phyloP scores from a whole-genome alignment of 208 protist species.

The Zelonia costaricensis region DNA sequence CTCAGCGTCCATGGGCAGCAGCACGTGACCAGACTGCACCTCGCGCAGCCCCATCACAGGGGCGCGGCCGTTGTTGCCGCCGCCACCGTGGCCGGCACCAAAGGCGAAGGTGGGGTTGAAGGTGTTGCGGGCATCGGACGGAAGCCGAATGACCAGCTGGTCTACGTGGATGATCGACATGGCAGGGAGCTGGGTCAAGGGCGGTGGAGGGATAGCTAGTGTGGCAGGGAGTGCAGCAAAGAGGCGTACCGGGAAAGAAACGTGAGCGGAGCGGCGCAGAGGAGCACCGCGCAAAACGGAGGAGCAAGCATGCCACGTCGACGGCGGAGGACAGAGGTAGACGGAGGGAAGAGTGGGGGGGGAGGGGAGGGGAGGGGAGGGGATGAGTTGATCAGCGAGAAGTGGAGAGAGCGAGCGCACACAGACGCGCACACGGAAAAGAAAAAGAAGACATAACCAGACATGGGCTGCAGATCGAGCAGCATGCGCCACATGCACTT shows the following conservation, averaged over 20 bases:
- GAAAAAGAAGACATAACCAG: no score
- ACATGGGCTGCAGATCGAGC: no score
- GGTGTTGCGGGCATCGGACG: slow-evolving; percentile 54
- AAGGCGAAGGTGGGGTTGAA: slow-evolving; percentile 81
- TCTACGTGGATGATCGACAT: slow-evolving; percentile 71
- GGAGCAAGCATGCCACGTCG: no score
- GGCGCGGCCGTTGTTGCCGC: slow-evolving; percentile 11
- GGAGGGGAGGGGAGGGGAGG: neutral
- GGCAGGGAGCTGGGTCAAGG: neutral
- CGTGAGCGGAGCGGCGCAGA: neutral
- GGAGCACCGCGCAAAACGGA: no score
- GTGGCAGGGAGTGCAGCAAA: neutral
- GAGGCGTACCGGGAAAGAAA: neutral
- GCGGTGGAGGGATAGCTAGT: neutral
- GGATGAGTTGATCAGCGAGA: neutral
- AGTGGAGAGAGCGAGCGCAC: neutral
- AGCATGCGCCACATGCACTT: no score
- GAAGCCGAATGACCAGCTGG: slow-evolving; percentile 55
- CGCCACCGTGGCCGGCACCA: slow-evolving; percentile 30
- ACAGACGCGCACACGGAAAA: no score
- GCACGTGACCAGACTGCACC: slow-evolving; percentile 37
- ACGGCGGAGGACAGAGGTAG: neutral
- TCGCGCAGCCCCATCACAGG: slow-evolving; percentile 55
- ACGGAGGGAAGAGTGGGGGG: neutral
- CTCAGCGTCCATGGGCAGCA: slow-evolving; percentile 68